Evolutionary conservation across 768 basidiomycete genomes (phyloP).

Genomic region (Rhodotorula graminis): DNA sequence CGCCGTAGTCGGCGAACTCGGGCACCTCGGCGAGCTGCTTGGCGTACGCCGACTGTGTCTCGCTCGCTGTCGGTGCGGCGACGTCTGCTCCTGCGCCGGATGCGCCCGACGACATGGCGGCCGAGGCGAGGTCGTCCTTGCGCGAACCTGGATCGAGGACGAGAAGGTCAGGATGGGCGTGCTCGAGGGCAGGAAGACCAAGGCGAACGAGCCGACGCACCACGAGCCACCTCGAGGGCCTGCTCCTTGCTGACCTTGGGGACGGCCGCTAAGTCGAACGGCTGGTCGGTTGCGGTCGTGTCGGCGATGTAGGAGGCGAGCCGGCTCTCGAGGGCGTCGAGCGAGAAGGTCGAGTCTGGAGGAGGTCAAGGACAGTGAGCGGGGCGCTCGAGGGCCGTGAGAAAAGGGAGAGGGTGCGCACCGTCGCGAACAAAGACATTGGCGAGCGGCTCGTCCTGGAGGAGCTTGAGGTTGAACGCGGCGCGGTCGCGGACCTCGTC

Average conservation of each 20-base stretch:
- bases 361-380: neutral
- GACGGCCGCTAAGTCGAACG: constrained; percentile 77
- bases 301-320: constrained; percentile 92
- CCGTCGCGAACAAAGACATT: constrained; percentile 89
- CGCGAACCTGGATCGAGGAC: constrained; percentile 23
- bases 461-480: constrained; percentile 81
- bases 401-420: constrained; percentile 47
- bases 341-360: constrained; percentile 86
- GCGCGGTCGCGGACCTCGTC: constrained; percentile 98
- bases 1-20: constrained; percentile 76
- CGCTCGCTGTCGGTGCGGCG: constrained; percentile 69
- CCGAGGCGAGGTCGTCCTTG: constrained; percentile 54
- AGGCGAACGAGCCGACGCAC: constrained; percentile 52
- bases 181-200: neutral
- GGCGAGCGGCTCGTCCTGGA: constrained; percentile 72
- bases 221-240: constrained; percentile 77
- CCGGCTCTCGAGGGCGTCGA: constrained; percentile 81
- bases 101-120: constrained; percentile 53
- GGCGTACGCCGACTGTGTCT: constrained; percentile 79
- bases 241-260: constrained; percentile 94
- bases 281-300: constrained; percentile 60
- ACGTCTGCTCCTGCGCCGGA: constrained; percentile 52
- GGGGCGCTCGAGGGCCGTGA: no score
- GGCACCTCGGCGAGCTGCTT: constrained; percentile 80
- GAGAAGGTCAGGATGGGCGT: neutral